Evolutionary conservation across 2,329 filamentous ascomycete genomes (phyloP), one percentile per base, ranked within the genome.

Genomic region (Trichoderma gracile): DNA sequence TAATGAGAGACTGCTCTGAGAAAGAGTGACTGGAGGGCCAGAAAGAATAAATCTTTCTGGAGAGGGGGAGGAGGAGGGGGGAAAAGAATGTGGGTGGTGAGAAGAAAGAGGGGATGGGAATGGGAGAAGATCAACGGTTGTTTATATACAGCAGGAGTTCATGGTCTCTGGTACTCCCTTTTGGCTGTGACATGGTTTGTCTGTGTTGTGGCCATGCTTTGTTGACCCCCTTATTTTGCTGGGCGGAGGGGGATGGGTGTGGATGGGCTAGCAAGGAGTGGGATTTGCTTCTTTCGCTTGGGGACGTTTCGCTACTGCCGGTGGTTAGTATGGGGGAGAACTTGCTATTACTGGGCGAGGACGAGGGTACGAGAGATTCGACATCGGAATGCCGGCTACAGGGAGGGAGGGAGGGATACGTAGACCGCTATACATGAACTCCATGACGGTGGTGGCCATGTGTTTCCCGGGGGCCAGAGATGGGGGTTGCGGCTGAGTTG

Each of bases 91-190:
- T 19, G 50, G 50, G 47, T 49, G 43, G 5, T 45, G 23, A 25
- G 46, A 45, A 61, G 55, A 38, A 59, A 19, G 3, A 52, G n/a
- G 33, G 33, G 15, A 21, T 9, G 42, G 27, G 60, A 63, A 54
- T 47, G 42, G 21, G 23, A 30, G 38, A 46, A 42, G 47, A 52
- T 43, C 38, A 64, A 59, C 47, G 25, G n/a, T 21, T 27, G 17
- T 23, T 56, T 65, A 47, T 53, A 53, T 61, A 62, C n/a, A 30
- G n/a, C 42, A 47, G 49, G 4, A 23, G 47, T 49, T 62, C 33
- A 38, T 14, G 14, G 14, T 38, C 33, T 38, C 33, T 38, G 8
- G 25, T 25, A 14, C 33, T 38, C 33, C 59, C 59, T 62, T 54
- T 60, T 15, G 12, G 17, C 21, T 50, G 27, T 30, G 25, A 25